Conservation (phyloP, 1,284 basidiomycete genomes). For the Trichosporon asahii region DNA sequence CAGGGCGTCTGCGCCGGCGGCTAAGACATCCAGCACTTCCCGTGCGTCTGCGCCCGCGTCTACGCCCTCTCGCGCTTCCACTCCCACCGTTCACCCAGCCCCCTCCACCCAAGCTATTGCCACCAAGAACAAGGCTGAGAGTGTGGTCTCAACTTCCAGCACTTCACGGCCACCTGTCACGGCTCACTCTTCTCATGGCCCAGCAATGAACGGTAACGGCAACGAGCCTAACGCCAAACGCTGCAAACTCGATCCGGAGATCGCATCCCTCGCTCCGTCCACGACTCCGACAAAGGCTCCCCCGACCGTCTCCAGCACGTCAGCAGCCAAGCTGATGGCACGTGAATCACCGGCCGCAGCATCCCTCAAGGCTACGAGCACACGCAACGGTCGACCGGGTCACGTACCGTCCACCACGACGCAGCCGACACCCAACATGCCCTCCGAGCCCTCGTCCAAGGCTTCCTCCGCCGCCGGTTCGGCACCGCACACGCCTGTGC, state of each 20-base stretch:
- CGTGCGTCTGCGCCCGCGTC: neutral
- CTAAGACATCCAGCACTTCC: neutral
- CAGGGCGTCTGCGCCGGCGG: neutral
- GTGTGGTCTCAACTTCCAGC: neutral
- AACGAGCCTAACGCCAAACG: slow-evolving; percentile 10
- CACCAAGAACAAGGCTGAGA: neutral
- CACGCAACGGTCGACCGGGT: neutral
- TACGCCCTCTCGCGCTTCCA: neutral
- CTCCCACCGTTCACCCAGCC: neutral
- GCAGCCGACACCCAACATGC: neutral
- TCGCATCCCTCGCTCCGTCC: neutral
- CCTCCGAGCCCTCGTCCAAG: neutral
- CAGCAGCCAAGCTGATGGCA: neutral
- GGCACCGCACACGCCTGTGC: neutral
- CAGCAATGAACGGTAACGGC: slow-evolving; percentile 5
- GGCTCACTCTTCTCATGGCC: neutral
- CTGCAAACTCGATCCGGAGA: slow-evolving; percentile 4
- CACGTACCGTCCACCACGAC: neutral
- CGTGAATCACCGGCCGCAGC: neutral
- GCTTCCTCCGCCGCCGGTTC: neutral
- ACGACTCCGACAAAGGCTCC: neutral
- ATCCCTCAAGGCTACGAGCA: neutral
- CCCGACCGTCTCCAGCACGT: neutral
- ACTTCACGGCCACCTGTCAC: neutral
- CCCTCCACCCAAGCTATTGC: neutral